Percentiles rank a stretch among this genome's conserved stretches.
Evolutionary conservation across 257 asterid genomes (phyloP).

Genomic region (Cynanchum wilfordii): DNA sequence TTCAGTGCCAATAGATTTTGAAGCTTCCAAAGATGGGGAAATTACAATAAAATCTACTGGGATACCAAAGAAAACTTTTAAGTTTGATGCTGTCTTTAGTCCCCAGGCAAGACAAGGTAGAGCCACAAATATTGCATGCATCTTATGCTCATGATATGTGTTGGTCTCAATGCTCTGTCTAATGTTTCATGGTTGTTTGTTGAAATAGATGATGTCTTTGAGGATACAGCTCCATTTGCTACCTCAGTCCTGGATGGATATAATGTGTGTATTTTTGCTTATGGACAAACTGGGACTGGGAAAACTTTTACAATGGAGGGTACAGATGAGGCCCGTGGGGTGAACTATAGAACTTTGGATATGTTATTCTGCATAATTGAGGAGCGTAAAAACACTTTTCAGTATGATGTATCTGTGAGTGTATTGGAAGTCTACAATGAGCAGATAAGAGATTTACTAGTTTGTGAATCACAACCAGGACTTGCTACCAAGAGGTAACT

Average conservation of each 20-base stretch:
- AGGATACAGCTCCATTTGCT: slow-evolving; percentile 85
- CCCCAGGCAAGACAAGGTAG: slow-evolving; percentile 85
- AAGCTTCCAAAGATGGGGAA: slow-evolving; percentile 82
- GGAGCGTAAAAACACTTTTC: slow-evolving; percentile 61
- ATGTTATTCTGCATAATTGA: slow-evolving; percentile 67
- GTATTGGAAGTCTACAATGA: slow-evolving; percentile 96
- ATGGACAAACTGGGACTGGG: slow-evolving; percentile 97
- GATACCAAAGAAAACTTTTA: slow-evolving; percentile 51
- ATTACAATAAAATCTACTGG: slow-evolving; percentile 68
- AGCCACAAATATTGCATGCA: slow-evolving; percentile 5
- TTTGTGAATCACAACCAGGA: slow-evolving; percentile 53
- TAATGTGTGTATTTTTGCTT: slow-evolving; percentile 88
- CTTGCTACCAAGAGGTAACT: slow-evolving; percentile 55
- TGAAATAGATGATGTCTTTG: slow-evolving; percentile 67
- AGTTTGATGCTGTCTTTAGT: slow-evolving; percentile 76
- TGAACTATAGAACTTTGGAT: slow-evolving; percentile 86
- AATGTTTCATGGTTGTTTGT: slow-evolving; percentile 15
- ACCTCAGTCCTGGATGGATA: slow-evolving; percentile 91
- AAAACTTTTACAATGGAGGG: slow-evolving; percentile 99
- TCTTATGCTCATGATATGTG: slow-evolving; percentile 2
- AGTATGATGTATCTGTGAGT: slow-evolving; percentile 73
- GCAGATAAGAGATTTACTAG: slow-evolving; percentile 78
- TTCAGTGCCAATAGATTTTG: slow-evolving; percentile 67
- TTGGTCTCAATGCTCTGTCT: not conserved
- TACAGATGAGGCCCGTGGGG: slow-evolving; percentile 84